Percentiles rank a stretch among this genome's conserved stretches.
phyloP scores from a whole-genome alignment of 2,329 filamentous ascomycete genomes.

The Aureobasidium mangrovei region DNA sequence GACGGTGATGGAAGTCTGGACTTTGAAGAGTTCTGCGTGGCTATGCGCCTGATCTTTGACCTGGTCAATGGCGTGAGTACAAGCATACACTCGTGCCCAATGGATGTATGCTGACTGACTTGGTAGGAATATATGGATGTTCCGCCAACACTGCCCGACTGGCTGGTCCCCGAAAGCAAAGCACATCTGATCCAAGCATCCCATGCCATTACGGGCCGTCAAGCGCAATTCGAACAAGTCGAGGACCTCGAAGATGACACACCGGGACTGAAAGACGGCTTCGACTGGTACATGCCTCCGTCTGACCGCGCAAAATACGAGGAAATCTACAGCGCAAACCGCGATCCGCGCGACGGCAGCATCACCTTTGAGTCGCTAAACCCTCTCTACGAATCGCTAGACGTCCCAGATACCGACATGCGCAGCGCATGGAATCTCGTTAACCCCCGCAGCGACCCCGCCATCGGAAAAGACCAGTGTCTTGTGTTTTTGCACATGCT shows the following conservation, averaged over 20 bases:
- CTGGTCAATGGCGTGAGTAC: constrained; percentile 76
- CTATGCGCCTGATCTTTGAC: constrained; percentile 97
- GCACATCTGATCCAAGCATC: constrained; percentile 79
- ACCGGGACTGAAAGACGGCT: constrained; percentile 82
- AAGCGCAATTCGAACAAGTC: constrained; percentile 75
- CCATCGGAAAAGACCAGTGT: constrained; percentile 89
- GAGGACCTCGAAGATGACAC: constrained; percentile 69
- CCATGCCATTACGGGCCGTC: constrained; percentile 68
- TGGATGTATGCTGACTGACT: neutral
- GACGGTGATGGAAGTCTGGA: constrained; percentile 96
- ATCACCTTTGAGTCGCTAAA: constrained; percentile 63
- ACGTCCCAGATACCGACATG: constrained; percentile 67
- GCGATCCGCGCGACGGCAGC: constrained; percentile 71
- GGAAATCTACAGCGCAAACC: constrained; percentile 90
- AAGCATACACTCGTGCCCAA: neutral
- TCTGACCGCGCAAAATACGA: constrained; percentile 89
- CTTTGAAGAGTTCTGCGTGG: constrained; percentile 99
- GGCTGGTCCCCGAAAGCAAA: constrained; percentile 94
- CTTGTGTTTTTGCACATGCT: constrained; percentile 95
- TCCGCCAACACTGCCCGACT: constrained; percentile 78
- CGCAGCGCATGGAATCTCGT: constrained; percentile 94
- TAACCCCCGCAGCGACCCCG: constrained; percentile 74
- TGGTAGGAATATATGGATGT: constrained; percentile 84
- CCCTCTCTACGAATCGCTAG: constrained; percentile 75
- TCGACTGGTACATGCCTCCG: constrained; percentile 99